phyloP scores from a whole-genome alignment of 2,329 filamentous ascomycete species.

The Trichoderma semiorbis region DNA sequence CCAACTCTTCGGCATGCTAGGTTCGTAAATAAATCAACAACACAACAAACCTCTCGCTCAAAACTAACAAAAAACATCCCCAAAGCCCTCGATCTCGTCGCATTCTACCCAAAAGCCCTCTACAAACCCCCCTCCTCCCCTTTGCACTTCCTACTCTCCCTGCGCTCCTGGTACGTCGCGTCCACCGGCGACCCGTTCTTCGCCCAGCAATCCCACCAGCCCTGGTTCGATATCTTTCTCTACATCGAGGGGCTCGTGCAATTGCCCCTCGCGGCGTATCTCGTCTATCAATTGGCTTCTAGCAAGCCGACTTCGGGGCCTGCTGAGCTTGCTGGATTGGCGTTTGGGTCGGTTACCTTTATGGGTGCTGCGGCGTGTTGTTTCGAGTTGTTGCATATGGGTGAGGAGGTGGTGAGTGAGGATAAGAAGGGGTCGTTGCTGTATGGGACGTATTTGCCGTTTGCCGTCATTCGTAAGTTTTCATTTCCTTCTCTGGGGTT shows the following conservation, averaged over 20 bases:
- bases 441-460: slow-evolving; percentile 50
- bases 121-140: slow-evolving; percentile 41
- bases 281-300: slow-evolving; percentile 39
- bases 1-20: slow-evolving; percentile 37
- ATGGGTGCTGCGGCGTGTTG: slow-evolving; percentile 52
- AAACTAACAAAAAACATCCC: background rate
- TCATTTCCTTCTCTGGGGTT: too few relatives aligned
- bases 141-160: slow-evolving; percentile 44
- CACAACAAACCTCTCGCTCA: background rate
- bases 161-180: slow-evolving; percentile 46
- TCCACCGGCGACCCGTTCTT: slow-evolving; percentile 54
- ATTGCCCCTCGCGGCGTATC: slow-evolving; percentile 49
- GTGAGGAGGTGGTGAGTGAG: slow-evolving; percentile 40
- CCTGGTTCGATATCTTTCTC: slow-evolving; percentile 52
- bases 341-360: slow-evolving; percentile 50
- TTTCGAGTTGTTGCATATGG: slow-evolving; percentile 49
- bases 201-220: slow-evolving; percentile 33
- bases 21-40: slow-evolving; percentile 24
- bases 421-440: slow-evolving; percentile 46
- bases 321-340: slow-evolving; percentile 49
- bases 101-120: slow-evolving; percentile 49
- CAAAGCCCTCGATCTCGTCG: slow-evolving; percentile 56
- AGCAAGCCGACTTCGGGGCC: slow-evolving; percentile 35
- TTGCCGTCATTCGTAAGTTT: slow-evolving; percentile 52
- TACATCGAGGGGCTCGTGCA: slow-evolving; percentile 49